These are phyloP conservation scores for Albizia julibrissin DNA, from an alignment of 306 rosid genomes.

Conservation along the genomic window DNA sequence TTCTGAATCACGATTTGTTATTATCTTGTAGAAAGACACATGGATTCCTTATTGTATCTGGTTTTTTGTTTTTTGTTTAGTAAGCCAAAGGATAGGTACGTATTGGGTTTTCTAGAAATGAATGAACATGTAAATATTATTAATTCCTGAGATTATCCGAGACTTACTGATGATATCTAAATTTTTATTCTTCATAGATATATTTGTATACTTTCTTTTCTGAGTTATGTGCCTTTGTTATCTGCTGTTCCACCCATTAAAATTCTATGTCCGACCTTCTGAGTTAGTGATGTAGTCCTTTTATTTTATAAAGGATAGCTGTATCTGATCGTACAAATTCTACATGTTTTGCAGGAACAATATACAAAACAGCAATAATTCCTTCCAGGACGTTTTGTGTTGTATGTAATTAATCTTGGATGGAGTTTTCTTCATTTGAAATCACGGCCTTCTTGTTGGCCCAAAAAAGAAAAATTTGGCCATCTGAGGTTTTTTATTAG, in stretches of 20 bases:
- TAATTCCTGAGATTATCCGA: conserved; percentile 6
- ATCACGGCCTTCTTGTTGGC: conserved; percentile 16
- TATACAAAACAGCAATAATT: conserved; percentile 83
- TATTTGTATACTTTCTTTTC: conserved; percentile 8
- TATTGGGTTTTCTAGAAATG: conserved; percentile 15
- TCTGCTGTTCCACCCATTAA: conserved; percentile 1
- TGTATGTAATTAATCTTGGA: conserved; percentile 59
- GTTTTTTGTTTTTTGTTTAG: not conserved
- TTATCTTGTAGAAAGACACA: not conserved
- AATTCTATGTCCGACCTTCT: not conserved
- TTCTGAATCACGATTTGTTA: conserved; percentile 21
- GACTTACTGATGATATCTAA: conserved; percentile 1
- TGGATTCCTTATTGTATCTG: conserved; percentile 10
- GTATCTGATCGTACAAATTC: conserved; percentile 42
- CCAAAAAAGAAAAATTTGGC: not conserved
- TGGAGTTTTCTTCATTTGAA: conserved; percentile 33
- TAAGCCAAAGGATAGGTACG: conserved; percentile 5
- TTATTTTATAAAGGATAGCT: conserved; percentile 23
- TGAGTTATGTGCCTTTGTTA: not conserved
- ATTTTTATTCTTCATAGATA: conserved; percentile 11
- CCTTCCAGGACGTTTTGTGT: conserved; percentile 93
- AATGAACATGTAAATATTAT: not conserved
- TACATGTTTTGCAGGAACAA: conserved; percentile 71
- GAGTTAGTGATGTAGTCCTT: conserved; percentile 11
- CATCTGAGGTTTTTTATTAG: conserved; percentile 16